Evolutionary conservation across 176 grass and related monocot species (phyloP).

Genomic region (Aegilops sharonensis): DNA sequence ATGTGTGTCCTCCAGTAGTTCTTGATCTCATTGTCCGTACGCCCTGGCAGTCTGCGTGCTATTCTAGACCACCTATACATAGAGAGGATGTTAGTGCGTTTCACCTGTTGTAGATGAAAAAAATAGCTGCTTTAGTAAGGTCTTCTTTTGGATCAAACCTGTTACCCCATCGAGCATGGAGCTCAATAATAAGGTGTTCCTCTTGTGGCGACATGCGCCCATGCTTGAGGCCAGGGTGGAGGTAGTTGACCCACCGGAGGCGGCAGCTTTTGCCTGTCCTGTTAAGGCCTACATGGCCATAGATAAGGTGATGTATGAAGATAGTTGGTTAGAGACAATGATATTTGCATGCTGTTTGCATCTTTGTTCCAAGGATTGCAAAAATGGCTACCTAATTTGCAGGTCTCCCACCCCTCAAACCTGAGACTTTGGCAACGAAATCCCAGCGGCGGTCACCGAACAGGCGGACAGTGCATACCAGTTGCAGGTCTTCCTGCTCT

Average conservation of each 20-base stretch:
- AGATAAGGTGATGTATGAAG: conserved; percentile 21
- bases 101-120: not conserved
- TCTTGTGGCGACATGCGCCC: conserved; percentile 79
- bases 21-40: conserved; percentile 92
- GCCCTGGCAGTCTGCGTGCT: conserved; percentile 67
- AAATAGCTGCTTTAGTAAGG: not conserved
- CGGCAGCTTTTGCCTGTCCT: conserved; percentile 87
- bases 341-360: conserved; percentile 19
- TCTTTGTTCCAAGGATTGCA: conserved; percentile 43
- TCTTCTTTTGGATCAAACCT: conserved; percentile 37
- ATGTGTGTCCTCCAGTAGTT: conserved; percentile 96
- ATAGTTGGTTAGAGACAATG: conserved; percentile 32
- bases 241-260: conserved; percentile 89
- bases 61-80: conserved; percentile 78
- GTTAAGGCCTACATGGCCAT: conserved; percentile 60
- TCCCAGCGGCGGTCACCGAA: conserved; percentile 95
- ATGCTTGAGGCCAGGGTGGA: conserved; percentile 83
- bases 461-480: conserved; percentile 86
- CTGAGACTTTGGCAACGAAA: conserved; percentile 98
- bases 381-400: conserved; percentile 57
- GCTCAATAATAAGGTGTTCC: conserved; percentile 66
- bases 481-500: conserved; percentile 85
- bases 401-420: conserved; percentile 95
- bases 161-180: conserved; percentile 88
- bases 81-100: conserved; percentile 4